These are phyloP conservation scores for Haberlea rhodopensis DNA, from an alignment of 257 asterid genomes.

Conservation along the genomic window DNA sequence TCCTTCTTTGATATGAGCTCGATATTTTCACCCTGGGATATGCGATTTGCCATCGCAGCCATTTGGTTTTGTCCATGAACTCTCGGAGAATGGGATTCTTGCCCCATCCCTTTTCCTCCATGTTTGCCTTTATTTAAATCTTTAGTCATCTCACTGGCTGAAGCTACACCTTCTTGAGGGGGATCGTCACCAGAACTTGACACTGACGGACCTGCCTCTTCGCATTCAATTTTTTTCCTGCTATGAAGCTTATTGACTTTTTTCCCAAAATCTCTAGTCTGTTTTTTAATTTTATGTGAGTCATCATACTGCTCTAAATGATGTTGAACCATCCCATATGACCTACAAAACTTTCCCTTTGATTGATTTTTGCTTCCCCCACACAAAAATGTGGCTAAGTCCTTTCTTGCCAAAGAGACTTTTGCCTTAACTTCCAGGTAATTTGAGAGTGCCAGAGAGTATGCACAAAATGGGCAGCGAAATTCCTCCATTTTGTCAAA, in stretches of 20 bases:
- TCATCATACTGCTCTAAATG: conserved; percentile 27
- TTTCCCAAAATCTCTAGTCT: conserved; percentile 25
- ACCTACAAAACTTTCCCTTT: conserved; percentile 22
- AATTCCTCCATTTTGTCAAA: conserved; percentile 47
- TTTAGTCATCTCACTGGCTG: conserved; percentile 18
- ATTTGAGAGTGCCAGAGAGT: conserved; percentile 56
- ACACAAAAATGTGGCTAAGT: conserved; percentile 47
- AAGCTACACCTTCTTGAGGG: conserved; percentile 25
- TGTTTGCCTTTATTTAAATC: conserved; percentile 20
- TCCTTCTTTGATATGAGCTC: conserved; percentile 27
- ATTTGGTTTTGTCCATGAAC: conserved; percentile 27
- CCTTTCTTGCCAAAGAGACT: conserved; percentile 50
- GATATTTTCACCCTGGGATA: conserved; percentile 26
- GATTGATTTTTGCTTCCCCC: conserved; percentile 29
- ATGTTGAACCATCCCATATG: conserved; percentile 13
- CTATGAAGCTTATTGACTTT: conserved; percentile 23
- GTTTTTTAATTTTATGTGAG: conserved; percentile 19
- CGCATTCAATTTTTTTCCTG: conserved; percentile 27
- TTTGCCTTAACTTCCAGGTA: conserved; percentile 45
- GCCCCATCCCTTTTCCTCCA: conserved; percentile 27
- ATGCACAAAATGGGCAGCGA: conserved; percentile 80
- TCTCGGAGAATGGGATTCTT: conserved; percentile 29
- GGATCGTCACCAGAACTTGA: conserved; percentile 23
- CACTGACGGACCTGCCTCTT: conserved; percentile 34
- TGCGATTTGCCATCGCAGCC: conserved; percentile 24